Conservation (phyloP, 805 yeast species). For the Sugiyamaella floridensis region DNA sequence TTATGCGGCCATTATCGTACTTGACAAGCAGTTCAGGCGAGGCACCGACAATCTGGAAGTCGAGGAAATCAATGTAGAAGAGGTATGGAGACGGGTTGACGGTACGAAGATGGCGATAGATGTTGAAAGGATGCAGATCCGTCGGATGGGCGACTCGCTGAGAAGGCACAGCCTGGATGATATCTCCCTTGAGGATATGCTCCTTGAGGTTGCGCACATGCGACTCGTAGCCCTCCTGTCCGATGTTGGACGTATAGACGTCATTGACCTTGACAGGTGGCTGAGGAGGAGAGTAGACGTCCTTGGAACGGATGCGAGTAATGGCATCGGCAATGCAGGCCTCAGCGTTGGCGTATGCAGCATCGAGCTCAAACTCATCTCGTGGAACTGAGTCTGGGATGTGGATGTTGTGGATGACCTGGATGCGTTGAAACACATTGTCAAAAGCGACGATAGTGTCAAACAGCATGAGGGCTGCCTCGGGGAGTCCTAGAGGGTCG, state of each 20-base stretch:
- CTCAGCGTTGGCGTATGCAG: slow-evolving; percentile 54
- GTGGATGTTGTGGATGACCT: slow-evolving; percentile 74
- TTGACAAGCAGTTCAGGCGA: slow-evolving; percentile 92
- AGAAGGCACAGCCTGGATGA: slow-evolving; percentile 97
- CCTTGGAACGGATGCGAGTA: slow-evolving; percentile 35
- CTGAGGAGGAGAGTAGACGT: slow-evolving; percentile 56
- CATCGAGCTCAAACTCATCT: slow-evolving; percentile 34
- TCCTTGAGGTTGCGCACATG: slow-evolving; percentile 70
- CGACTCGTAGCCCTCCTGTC: slow-evolving; percentile 84
- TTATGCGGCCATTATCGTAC: slow-evolving; percentile 67
- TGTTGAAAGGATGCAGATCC: slow-evolving; percentile 90
- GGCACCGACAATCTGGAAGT: slow-evolving; percentile 94
- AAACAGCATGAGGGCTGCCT: slow-evolving; percentile 83
- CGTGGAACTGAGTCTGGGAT: slow-evolving; percentile 28
- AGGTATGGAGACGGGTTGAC: slow-evolving; percentile 97
- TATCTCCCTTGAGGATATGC: slow-evolving; percentile 86
- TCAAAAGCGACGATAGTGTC: slow-evolving; percentile 89
- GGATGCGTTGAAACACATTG: slow-evolving; percentile 88
- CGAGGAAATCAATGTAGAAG: slow-evolving; percentile 86
- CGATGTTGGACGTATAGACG: slow-evolving; percentile 78
- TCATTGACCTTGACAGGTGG: slow-evolving; percentile 61
- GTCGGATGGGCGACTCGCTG: slow-evolving; percentile 96
- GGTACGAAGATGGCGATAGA: slow-evolving; percentile 87
- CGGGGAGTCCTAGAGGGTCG: slow-evolving; percentile 82
- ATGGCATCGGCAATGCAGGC: slow-evolving; percentile 45